phyloP scores from a whole-genome alignment of 208 protist species.

The Strigomonas galati region DNA sequence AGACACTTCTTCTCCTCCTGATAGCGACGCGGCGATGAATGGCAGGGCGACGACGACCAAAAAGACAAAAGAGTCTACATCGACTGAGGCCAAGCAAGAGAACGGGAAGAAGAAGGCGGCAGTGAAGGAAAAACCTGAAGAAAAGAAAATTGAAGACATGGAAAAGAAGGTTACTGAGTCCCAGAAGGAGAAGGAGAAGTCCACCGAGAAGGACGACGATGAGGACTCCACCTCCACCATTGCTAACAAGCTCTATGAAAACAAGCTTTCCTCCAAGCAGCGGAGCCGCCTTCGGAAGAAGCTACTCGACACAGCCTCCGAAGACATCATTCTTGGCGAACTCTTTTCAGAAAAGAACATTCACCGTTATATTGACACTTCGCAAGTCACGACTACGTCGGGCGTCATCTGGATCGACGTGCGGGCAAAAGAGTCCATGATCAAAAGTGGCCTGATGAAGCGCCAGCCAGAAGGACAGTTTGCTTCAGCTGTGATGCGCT shows the following conservation, averaged over 20 bases:
- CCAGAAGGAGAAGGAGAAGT: background rate
- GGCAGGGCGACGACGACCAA: no score
- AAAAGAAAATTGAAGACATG: constrained; percentile 3
- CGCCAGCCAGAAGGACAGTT: constrained; percentile 35
- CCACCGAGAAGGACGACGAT: background rate
- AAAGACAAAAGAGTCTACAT: background rate
- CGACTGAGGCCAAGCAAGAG: background rate
- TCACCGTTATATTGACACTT: constrained; percentile 32
- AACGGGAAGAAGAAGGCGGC: background rate
- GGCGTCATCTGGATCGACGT: constrained; percentile 58
- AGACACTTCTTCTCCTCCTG: no score
- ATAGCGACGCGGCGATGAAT: no score
- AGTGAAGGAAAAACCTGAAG: background rate
- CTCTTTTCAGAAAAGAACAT: constrained; percentile 21
- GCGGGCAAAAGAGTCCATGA: constrained; percentile 20
- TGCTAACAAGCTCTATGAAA: background rate
- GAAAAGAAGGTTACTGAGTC: background rate
- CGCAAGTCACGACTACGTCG: constrained; percentile 35
- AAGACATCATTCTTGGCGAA: constrained; percentile 24
- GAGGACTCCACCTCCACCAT: background rate
- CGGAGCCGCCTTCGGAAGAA: background rate
- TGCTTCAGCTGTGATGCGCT: constrained; percentile 28
- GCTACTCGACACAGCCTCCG: constrained; percentile 20
- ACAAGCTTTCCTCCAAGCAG: background rate
- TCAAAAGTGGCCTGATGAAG: constrained; percentile 17